Percentiles rank a stretch among this genome's conserved stretches.
Evolutionary conservation across 768 basidiomycete species (phyloP).

Genomic region (Lactarius hengduanensis): DNA sequence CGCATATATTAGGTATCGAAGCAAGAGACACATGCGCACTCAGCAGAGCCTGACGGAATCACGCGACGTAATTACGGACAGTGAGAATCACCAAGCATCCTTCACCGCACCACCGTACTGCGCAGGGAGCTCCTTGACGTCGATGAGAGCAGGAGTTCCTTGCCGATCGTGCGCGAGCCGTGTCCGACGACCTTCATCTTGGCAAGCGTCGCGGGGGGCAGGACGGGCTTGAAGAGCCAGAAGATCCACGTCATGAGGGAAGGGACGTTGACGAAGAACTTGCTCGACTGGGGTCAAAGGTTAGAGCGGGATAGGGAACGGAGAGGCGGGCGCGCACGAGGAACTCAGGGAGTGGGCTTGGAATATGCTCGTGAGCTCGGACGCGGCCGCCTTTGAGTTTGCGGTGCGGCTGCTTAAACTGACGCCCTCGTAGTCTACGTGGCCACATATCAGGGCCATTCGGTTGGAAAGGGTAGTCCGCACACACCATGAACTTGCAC

Average conservation of each 20-base stretch:
- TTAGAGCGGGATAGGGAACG: neutral
- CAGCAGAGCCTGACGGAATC: no score
- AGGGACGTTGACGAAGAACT: conserved; percentile 83
- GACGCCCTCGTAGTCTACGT: conserved; percentile 73
- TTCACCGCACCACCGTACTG: conserved; percentile 66
- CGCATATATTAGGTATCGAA: neutral
- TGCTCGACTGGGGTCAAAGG: conserved; percentile 48
- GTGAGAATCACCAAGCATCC: conserved; percentile 41
- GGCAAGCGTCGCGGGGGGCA: conserved; percentile 69
- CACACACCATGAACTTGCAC: conserved; percentile 29
- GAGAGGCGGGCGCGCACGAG: conserved; percentile 45
- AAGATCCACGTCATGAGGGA: conserved; percentile 77
- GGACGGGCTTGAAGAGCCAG: conserved; percentile 75
- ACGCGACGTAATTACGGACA: no score
- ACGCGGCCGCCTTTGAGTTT: conserved; percentile 74
- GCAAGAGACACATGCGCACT: neutral
- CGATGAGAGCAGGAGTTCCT: conserved; percentile 60
- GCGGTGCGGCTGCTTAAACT: conserved; percentile 61
- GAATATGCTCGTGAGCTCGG: conserved; percentile 73
- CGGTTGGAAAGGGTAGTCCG: neutral
- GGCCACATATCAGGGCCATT: neutral
- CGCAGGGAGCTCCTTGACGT: conserved; percentile 57
- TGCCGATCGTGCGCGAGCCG: conserved; percentile 55
- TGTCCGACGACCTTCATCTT: conserved; percentile 80
- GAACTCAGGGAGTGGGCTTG: conserved; percentile 72